phyloP scores from a whole-genome alignment of 257 asterid species.

The Solanum paucissectum region DNA sequence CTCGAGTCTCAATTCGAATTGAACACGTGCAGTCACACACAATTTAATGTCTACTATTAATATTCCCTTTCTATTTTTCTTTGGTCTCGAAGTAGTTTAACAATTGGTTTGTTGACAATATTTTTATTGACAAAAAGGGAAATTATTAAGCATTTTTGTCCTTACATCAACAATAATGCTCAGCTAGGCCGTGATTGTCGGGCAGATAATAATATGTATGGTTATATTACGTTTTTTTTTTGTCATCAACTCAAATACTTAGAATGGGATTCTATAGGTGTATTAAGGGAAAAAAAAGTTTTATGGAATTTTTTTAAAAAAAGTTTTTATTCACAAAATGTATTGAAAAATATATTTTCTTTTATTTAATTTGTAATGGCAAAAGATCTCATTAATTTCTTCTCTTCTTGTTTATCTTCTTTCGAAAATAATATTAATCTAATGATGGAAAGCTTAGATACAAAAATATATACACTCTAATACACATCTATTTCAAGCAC shows the following conservation, averaged over 20 bases:
- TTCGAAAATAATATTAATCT: no score
- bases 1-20: no score
- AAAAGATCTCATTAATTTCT: no score
- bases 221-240: neutral
- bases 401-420: neutral
- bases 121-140: neutral
- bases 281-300: neutral
- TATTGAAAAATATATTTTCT: no score
- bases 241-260: neutral
- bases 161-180: neutral
- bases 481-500: neutral
- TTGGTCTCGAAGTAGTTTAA: neutral
- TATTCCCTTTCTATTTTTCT: neutral
- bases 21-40: no score
- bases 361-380: no score
- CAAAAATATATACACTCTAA: neutral
- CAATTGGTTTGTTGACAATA: neutral
- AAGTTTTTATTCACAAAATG: no score
- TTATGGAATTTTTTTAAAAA: no score
- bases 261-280: neutral
- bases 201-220: neutral
- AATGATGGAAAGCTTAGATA: neutral
- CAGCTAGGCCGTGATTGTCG: neutral
- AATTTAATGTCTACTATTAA: neutral
- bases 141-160: neutral